Conservation (phyloP, 768 basidiomycete genomes). For the Pleurotus tuber-regium region DNA sequence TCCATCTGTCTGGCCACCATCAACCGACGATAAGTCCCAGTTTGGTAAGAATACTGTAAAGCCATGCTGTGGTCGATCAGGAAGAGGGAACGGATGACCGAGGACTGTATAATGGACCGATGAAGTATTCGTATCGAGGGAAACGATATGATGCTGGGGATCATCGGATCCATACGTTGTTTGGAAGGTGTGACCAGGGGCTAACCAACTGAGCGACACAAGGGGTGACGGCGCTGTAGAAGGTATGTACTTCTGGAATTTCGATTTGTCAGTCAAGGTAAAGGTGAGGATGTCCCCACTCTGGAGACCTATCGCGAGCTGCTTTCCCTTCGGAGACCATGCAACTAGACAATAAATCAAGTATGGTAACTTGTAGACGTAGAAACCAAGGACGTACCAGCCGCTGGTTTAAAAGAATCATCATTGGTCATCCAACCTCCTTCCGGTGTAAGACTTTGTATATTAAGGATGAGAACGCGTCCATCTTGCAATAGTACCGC, state of each 20-base stretch:
- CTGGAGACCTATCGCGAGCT: constrained; percentile 71
- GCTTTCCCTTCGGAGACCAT: constrained; percentile 88
- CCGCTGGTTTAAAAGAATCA: constrained; percentile 49
- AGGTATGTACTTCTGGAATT: constrained; percentile 60
- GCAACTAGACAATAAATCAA: constrained; percentile 45
- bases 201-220: constrained; percentile 64
- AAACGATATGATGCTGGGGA: constrained; percentile 40
- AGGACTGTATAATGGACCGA: constrained; percentile 36
- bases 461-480: constrained; percentile 60
- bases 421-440: constrained; percentile 54
- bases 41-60: constrained; percentile 38
- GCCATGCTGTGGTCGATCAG: constrained; percentile 37
- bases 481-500: constrained; percentile 51
- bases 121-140: constrained; percentile 40
- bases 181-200: constrained; percentile 65
- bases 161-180: constrained; percentile 47
- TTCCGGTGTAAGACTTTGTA: constrained; percentile 43
- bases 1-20: no score
- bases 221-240: constrained; percentile 45
- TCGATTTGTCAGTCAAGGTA: constrained; percentile 50
- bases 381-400: constrained; percentile 43
- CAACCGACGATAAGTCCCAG: constrained; percentile 42
- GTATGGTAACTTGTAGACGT: not conserved
- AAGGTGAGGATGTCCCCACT: constrained; percentile 72
- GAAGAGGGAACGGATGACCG: constrained; percentile 34